A percentile compares a stretch with the other conserved stretches of the same genome.
Conservation (phyloP, 2,329 filamentous ascomycete species). For the Atkinsonella texensis region DNA sequence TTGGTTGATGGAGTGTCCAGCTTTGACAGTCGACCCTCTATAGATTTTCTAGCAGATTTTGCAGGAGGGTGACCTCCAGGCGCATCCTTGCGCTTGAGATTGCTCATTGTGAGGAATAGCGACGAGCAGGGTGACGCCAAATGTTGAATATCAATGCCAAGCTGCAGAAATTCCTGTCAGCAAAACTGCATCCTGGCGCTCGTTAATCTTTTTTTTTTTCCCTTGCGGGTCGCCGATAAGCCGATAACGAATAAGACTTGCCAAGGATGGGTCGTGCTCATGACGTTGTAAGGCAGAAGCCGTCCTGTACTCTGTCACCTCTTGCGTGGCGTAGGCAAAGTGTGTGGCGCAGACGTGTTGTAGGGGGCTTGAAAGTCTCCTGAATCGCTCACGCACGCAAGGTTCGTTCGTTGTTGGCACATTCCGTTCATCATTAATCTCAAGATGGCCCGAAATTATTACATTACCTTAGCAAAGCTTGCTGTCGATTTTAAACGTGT, state of each 20-base stretch:
- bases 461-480: too few species aligned
- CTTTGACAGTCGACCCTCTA: conserved; percentile 37
- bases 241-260: conserved; percentile 10
- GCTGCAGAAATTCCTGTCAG: conserved; percentile 9
- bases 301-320: too few species aligned
- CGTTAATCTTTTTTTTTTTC: conserved; percentile 7
- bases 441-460: too few species aligned
- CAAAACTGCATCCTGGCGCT: conserved; percentile 2
- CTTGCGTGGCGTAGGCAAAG: too few species aligned
- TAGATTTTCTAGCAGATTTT: conserved; percentile 35
- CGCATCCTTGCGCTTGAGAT: conserved; percentile 46
- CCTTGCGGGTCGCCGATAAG: conserved; percentile 17
- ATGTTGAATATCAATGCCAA: neutral
- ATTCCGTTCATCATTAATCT: too few species aligned
- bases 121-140: neutral
- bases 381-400: too few species aligned
- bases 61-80: conserved; percentile 36
- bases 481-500: too few species aligned
- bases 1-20: conserved; percentile 21
- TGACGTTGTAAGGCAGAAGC: too few species aligned
- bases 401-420: too few species aligned
- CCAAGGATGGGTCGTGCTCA: too few species aligned
- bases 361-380: too few species aligned
- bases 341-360: neutral
- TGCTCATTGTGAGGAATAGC: conserved; percentile 33